Evolutionary conservation across 805 yeast species (phyloP).

Genomic region (Zygotorulaspora sp.): DNA sequence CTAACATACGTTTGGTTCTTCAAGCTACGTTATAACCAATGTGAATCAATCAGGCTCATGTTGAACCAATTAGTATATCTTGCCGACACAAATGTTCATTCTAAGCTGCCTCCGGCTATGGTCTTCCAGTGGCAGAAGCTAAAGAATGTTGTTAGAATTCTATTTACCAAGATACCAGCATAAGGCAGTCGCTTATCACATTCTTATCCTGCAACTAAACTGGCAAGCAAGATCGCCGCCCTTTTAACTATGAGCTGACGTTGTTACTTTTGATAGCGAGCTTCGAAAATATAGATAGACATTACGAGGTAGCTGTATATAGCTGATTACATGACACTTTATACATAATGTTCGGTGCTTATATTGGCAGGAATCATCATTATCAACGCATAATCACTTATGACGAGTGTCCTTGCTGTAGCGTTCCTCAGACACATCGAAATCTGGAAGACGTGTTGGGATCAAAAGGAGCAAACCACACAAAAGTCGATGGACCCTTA

Average conservation of each 20-base stretch:
- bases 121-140: conserved; percentile 22
- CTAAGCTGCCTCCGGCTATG: conserved; percentile 39
- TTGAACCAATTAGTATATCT: conserved; percentile 44
- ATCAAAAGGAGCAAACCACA: conserved; percentile 4
- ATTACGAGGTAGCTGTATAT: not conserved
- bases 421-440: not conserved
- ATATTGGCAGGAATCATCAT: no score
- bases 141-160: conserved; percentile 17
- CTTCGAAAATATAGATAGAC: not conserved
- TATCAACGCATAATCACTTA: not conserved
- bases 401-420: not conserved
- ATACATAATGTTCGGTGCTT: no score
- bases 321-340: not conserved
- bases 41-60: conserved; percentile 49
- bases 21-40: conserved; percentile 56
- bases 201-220: not conserved
- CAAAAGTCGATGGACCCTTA: no score
- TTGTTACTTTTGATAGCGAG: no score
- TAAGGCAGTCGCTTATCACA: conserved; percentile 3
- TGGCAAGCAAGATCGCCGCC: not conserved
- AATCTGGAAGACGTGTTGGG: not conserved
- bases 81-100: conserved; percentile 37
- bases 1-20: conserved; percentile 49
- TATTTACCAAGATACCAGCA: conserved; percentile 19
- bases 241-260: not conserved